phyloP scores from a whole-genome alignment of 169 alveolate species.

The Plasmodium falciparum region DNA sequence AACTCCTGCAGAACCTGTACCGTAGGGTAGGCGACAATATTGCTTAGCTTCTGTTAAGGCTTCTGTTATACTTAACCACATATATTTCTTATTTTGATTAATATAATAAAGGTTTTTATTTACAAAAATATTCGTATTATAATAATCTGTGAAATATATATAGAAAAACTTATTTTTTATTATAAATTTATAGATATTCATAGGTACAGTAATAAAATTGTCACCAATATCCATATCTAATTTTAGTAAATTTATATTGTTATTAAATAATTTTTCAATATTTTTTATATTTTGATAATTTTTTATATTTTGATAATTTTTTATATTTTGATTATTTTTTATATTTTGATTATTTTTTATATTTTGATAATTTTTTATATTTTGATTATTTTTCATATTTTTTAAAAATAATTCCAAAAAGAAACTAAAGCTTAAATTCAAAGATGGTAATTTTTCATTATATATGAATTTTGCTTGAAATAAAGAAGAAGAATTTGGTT shows the following conservation, averaged over 20 bases:
- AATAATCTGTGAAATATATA: conserved; percentile 49
- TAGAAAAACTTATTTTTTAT: conserved; percentile 51
- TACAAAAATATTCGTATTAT: conserved; percentile 21
- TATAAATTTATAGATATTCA: conserved; percentile 37
- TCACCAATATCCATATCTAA: conserved; percentile 35
- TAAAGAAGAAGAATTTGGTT: conserved; percentile 78
- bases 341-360: neutral
- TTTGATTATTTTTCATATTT: neutral
- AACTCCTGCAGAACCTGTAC: conserved; percentile 82
- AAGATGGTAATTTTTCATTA: conserved; percentile 11
- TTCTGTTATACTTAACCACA: conserved; percentile 78
- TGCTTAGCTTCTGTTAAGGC: conserved; percentile 81
- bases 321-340: neutral
- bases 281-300: neutral
- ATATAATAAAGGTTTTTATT: conserved; percentile 51
- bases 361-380: neutral
- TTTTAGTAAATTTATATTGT: neutral
- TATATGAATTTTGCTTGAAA: conserved; percentile 47
- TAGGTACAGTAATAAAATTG: conserved; percentile 40
- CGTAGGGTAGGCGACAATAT: conserved; percentile 80
- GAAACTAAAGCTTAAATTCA: conserved; percentile 20
- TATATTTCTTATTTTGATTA: conserved; percentile 52
- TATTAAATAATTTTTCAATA: conserved; percentile 6
- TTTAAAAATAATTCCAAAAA: conserved; percentile 24
- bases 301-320: neutral